These are phyloP conservation scores for Kodamaea restingae DNA, from an alignment of 805 yeast species.

Conservation along the genomic window DNA sequence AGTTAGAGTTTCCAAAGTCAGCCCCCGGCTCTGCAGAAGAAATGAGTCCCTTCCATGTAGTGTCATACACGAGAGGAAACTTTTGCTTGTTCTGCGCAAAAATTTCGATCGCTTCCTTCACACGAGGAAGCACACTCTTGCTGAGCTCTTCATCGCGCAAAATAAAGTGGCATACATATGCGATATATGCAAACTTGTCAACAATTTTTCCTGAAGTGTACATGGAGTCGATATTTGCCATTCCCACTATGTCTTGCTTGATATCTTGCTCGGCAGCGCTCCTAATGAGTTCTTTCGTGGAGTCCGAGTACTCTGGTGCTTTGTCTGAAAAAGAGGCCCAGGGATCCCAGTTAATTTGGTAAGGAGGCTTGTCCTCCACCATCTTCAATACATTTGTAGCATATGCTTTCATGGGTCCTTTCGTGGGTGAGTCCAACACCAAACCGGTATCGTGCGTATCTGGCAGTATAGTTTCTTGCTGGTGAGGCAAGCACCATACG, in stretches of 20 bases:
- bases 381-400: conserved; percentile 36
- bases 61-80: conserved; percentile 74
- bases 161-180: conserved; percentile 67
- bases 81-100: conserved; percentile 68
- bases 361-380: conserved; percentile 39
- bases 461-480: conserved; percentile 35
- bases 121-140: conserved; percentile 44
- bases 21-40: conserved; percentile 61
- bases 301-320: conserved; percentile 27
- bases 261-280: conserved; percentile 52
- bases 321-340: conserved; percentile 48
- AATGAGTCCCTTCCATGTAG: conserved; percentile 71
- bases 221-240: conserved; percentile 76
- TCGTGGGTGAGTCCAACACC: conserved; percentile 45
- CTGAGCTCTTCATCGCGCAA: conserved; percentile 55
- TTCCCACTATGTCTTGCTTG: conserved; percentile 49
- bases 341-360: conserved; percentile 46
- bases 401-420: conserved; percentile 47
- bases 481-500: conserved; percentile 54
- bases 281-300: conserved; percentile 35
- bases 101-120: conserved; percentile 65
- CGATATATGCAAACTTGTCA: conserved; percentile 86
- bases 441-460: conserved; percentile 28
- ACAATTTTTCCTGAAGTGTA: conserved; percentile 84
- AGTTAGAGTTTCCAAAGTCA: conserved; percentile 71